Base-by-base conservation (phyloP, 139 green algal genomes). In the Tetratostichococcus sp. region DNA sequence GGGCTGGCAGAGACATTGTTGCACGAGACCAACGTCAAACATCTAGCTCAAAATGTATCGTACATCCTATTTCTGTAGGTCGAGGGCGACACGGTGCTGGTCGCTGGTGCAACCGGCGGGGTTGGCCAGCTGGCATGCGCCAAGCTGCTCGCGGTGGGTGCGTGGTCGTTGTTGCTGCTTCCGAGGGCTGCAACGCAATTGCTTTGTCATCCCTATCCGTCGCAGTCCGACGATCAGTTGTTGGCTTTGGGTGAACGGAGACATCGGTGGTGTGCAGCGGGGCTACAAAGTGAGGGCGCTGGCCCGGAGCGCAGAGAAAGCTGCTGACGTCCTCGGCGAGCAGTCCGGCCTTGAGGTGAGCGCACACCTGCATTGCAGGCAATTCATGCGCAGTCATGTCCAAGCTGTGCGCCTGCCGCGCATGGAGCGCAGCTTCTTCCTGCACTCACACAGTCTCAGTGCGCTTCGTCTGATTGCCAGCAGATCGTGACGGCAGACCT, bases 101-200 rank as follows among this genome's bases (percentile, higher is more conserved):
- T 95, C 0, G 86, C 86, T 31, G 88, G 90, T 8, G 86, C 92
- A 0, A 94, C 90, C 21, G 93, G 93, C 1, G 93, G 93, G 1
- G 91, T 97, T 4, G 93, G 93, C 17, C 93, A 97, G 80, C 79
- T 97, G 0, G 67, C 92, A 2, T 89, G 84, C 30, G 89, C 88
- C 1, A 96, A 95, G 80, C 83, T 97, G 8, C 73, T 97, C 3
- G 91, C 95, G 79, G 90, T 93, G 74, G 32, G 80, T 43, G 26
- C 23, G 4, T 11, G 39, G 8, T 21, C 39, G 39, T 50, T n/a
- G n/a, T n/a, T n/a, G n/a, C n/a, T n/a, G n/a, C n/a, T n/a, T n/a
- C n/a, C n/a, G n/a, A n/a, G n/a, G n/a, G n/a, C n/a, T n/a, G n/a
- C n/a, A n/a, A n/a, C n/a, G n/a, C n/a, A n/a, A n/a, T n/a, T n/a